Base-by-base conservation (phyloP, 345 rosid species). In the Salix caprea region DNA sequence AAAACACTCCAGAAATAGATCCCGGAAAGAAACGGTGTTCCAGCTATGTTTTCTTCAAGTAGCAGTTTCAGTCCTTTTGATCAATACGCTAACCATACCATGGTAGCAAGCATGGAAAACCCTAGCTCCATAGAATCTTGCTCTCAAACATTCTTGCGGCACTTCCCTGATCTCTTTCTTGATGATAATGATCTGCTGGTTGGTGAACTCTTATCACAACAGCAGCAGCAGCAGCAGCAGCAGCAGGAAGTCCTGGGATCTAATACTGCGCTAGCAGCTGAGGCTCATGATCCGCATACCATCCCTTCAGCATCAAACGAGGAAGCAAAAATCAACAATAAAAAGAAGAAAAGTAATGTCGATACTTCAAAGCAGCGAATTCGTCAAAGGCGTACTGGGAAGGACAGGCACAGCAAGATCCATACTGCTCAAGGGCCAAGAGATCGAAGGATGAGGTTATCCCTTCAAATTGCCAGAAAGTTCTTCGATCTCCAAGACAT, bases 401-500 rank as follows among this genome's bases (percentile, higher is more conserved):
- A 80, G 66, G 82, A 75, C 69, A 70, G 82, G 69, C 82, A 80
- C 48, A 80, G 82, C 71, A 80, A 80, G 78, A 80, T 80, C 69
- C 44, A 65, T 30, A 80, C 82, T 3, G 76, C 82, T 26, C 78
- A 80, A 30, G 82, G 82, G 32, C 82, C 79, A 2, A 80, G 82
- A 56, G 82, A 80, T 32, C 28, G 82, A 26, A 80, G 82, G 34
- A 80, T 80, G 82, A 80, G 82, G 32, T 23, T 80, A 39, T 80
- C 82, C 4, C 82, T 80, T 40, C 82, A 30, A 65, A 75, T 75
- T 64, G 79, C 82, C n/a, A 40, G 76, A 4, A 80, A 80, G 67
- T 80, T 80, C 72, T 80, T 80, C 54, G 82, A 80, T 80, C 82
- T 80, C 16, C 82, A 80, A 66, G 82, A 80, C 75, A 80, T 71